Evolutionary conservation across 495 filamentous ascomycete genomes (phyloP).

Genomic region (Trichoderma reesei): DNA sequence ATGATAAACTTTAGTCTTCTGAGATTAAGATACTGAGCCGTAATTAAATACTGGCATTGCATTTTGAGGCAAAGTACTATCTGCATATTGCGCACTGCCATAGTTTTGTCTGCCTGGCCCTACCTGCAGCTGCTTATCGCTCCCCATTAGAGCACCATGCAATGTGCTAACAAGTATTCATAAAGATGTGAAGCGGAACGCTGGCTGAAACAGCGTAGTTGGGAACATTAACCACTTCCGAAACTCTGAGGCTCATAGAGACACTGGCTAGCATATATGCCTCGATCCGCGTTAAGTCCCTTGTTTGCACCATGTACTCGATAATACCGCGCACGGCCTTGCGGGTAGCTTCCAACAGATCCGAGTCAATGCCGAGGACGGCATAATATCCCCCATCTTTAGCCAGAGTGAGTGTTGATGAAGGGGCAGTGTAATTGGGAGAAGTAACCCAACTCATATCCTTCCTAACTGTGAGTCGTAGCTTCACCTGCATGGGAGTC

Average conservation of each 20-base stretch:
- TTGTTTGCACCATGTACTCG: constrained; percentile 35
- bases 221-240: constrained; percentile 42
- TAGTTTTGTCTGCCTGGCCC: no score
- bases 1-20: no score
- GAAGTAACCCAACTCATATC: constrained; percentile 32
- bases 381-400: constrained; percentile 36
- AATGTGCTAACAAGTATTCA: neutral
- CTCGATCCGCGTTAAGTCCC: constrained; percentile 34
- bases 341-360: constrained; percentile 35
- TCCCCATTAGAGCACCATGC: no score
- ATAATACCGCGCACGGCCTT: constrained; percentile 35
- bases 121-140: no score
- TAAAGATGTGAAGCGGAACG: constrained; percentile 36
- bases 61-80: no score
- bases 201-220: constrained; percentile 39
- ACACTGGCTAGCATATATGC: constrained; percentile 43
- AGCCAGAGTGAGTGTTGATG: constrained; percentile 13
- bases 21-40: no score
- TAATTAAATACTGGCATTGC: no score
- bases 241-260: constrained; percentile 36
- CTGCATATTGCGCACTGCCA: no score
- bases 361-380: constrained; percentile 33
- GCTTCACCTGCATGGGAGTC: constrained; percentile 37
- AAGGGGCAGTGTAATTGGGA: constrained; percentile 36
- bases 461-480: constrained; percentile 38